Base-by-base conservation (phyloP, 176 grass and related monocot species). In the Triticum timopheevii region DNA sequence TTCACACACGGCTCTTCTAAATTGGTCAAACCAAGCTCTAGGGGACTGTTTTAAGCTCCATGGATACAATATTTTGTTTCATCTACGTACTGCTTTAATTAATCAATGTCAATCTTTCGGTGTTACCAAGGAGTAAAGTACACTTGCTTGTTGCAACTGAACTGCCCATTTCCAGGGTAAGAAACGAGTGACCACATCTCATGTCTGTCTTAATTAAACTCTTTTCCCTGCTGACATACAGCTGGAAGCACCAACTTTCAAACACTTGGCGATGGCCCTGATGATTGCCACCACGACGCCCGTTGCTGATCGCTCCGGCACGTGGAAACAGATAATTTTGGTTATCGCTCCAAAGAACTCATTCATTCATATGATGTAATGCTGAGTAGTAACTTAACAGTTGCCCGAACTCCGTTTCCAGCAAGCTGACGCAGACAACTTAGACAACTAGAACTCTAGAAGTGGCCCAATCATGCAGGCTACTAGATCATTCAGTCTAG, bases 401-500 rank as follows among this genome's bases (percentile, higher is more conserved):
- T 28, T 36, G 30, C 12, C 76, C 5, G 35, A 74, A 73, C 44
- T 56, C 58, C 8, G 30, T 79, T 73, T 79, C 16, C 24, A 73
- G 73, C 40, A 73, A 42, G 19, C 54, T 72, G 65, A 65, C 17
- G 5, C 65, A 23, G 54, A 82, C 71, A 42, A 12, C 78, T 72
- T 0, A 54, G 39, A 12, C 2, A 31, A 67, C 17, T n/a, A 73
- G 71, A 64, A 87, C 47, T 77, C 28, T n/a, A 73, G 61, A 49
- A 87, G 50, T 69, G 67, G 69, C 15, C 59, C 82, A 85, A 76
- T 81, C 69, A 85, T 65, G 81, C 17, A 45, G 54, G 77, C 54
- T 22, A 58, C 54, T 22, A 58, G 2, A 58, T 8, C 54, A 22
- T 58, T 58, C 10, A 59, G 45, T 25, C 31, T 44, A 2, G 12